Evolutionary conservation across 148 eudicot genomes (phyloP), one percentile per base, ranked within the genome.

Genomic region (Rhododendron ovatum): DNA sequence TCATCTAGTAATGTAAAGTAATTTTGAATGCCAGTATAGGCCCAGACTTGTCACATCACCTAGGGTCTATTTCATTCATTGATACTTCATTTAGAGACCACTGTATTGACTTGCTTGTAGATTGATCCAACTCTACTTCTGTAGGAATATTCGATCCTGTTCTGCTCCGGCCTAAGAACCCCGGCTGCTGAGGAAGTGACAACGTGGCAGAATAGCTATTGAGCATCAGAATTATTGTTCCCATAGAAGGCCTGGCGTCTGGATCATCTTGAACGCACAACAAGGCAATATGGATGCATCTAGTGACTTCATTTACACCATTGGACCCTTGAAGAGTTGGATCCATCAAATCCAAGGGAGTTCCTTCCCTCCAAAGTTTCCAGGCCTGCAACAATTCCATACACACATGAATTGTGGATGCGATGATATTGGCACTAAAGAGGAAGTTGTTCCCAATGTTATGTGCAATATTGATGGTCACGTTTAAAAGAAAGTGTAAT

Each of bases 161-260:
- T 39, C 28, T 61, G 14, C 53, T 12, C 22, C 57, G 61, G 14
- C 18, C 37, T 55, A 15, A 39, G 78, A 85, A 83, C 4, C 57
- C 85, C 0, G 94, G 90, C 48, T 83, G 84, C 28, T 74, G 55
- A 18, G 91, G 92, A 48, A 73, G 2, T 4, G 89, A 82, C 0
- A 91, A 78, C 9, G 84, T 77, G 3, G 82, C 35, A 0, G 89
- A 90, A 39, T 74, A 20, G 69, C 85, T 91, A 13, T 85, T 87
- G 17, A 93, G 83, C 87, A 87, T 88, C 39, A 83, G 80, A 3
- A 87, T 76, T 0, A 89, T 61, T 1, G 82, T 82, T 2, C 89
- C 88, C 91, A 93, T 89, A 7, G 90, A 84, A 47, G 95, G 95
- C 55, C 93, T 89, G 9, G 59, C 84, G 0, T 87, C 55, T 0